Base-by-base conservation (phyloP, 352 stramenopile genomes). In the Globisporangium irregulare region DNA sequence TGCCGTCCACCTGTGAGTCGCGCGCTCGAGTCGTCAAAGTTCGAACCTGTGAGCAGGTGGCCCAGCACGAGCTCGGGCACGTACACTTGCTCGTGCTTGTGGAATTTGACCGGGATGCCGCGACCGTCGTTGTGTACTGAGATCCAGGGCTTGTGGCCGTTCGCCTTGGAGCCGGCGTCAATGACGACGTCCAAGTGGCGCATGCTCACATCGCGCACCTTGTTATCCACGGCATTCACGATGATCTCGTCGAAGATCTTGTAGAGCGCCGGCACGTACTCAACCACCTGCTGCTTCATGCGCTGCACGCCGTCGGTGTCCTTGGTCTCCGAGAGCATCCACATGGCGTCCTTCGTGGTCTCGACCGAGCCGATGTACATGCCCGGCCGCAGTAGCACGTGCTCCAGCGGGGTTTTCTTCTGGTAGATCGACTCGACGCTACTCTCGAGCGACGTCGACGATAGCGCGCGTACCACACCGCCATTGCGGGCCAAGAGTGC, bases 171-270 rank as follows among this genome's bases (percentile, higher is more conserved):
- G 15, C 84, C 84, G 51, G 80, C 68, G 50, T 94, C 81, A 63
- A 95, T 79, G 3, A 87, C 62, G 12, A 96, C 82, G 50, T 95
- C 85, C 38, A 96, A 55, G 29, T 79, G 84, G 20, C 72, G 71
- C 89, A 97, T 96, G 20, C 8, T 86, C 58, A 81, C 75, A 68
- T 97, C 89, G 20, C 89, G 86, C 18, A 92, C 83, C 69, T 95
- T 97, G 79, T 97, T 97, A 79, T 99, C 95, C 86, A 99, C 98
- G 5, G 94, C 95, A 74, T 99, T 99, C 22, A 99, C 97, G 48
- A 99, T 92, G 78, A 99, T 99, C 84, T 99, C 97, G 77, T 99
- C 97, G 72, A 99, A 99, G 73, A 99, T 99, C 78, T 99, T 99
- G 91, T 98, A 99, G 55, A 99, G 80, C 43, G 89, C 89, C 8